A percentile compares a stretch with the other conserved stretches of the same genome.
phyloP scores from a whole-genome alignment of 169 alveolate genomes.

The Plasmodium fragile region DNA sequence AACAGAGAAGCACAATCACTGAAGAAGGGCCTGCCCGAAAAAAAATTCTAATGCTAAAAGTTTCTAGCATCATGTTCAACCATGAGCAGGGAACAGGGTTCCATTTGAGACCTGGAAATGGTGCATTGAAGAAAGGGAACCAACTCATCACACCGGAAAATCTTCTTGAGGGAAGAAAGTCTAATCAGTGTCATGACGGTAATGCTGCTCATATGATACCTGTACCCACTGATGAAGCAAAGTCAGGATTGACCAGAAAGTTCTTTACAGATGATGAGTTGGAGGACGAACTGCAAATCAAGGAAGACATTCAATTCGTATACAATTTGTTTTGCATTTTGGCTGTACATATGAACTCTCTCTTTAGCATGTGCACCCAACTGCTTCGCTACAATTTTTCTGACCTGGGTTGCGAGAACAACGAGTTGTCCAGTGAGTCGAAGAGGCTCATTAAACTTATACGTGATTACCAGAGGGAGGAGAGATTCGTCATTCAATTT shows the following conservation, averaged over 20 bases:
- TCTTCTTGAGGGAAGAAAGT: background rate
- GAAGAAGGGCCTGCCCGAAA: background rate
- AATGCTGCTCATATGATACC: background rate
- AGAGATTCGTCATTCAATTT: background rate
- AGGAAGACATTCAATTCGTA: background rate
- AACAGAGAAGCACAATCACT: background rate
- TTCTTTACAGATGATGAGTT: background rate
- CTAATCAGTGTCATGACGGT: background rate
- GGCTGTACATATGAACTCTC: slow-evolving; percentile 30
- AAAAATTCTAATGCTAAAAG: slow-evolving; percentile 20
- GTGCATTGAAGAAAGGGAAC: background rate
- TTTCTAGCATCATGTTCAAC: slow-evolving; percentile 20
- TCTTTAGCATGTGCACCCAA: slow-evolving; percentile 45
- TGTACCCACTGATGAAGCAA: background rate
- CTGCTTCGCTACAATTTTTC: slow-evolving; percentile 18
- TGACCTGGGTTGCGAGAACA: background rate
- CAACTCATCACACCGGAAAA: background rate
- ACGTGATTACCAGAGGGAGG: slow-evolving; percentile 21
- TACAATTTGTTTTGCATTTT: slow-evolving; percentile 17
- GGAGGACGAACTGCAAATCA: background rate
- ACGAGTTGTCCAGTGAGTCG: slow-evolving; percentile 1
- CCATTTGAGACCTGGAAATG: background rate
- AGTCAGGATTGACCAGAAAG: background rate
- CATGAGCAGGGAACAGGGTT: background rate
- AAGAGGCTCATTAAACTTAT: slow-evolving; percentile 10